Evolutionary conservation across 306 rosid genomes (phyloP).

Genomic region (Oxytropis ochrocephala): DNA sequence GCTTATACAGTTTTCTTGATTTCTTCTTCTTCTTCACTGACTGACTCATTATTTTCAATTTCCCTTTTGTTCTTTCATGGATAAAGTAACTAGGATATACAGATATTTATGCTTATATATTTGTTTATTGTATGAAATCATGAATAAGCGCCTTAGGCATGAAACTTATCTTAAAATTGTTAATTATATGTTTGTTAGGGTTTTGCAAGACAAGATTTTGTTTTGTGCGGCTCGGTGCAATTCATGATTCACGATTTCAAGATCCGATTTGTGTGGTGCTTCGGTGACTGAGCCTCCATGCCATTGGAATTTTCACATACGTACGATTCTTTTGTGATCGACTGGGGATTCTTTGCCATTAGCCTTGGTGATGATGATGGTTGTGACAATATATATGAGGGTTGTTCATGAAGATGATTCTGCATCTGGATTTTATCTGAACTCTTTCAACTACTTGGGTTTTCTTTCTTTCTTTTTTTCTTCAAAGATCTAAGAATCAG

Average conservation of each 20-base stretch:
- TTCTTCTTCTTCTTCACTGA: not conserved
- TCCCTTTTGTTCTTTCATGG: not conserved
- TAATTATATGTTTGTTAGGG: constrained; percentile 36
- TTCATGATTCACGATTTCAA: constrained; percentile 27
- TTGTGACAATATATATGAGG: not conserved
- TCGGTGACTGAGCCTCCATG: constrained; percentile 31
- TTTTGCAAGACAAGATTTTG: constrained; percentile 21
- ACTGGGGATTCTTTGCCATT: not conserved
- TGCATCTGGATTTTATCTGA: not conserved
- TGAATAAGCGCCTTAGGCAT: not conserved
- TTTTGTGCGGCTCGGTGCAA: constrained; percentile 18
- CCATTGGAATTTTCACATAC: constrained; percentile 13
- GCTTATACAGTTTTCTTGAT: not conserved
- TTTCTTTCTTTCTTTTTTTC: not conserved
- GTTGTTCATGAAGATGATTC: not conserved
- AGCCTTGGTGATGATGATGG: not conserved
- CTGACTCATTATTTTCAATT: not conserved
- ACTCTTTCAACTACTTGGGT: not conserved
- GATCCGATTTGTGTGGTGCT: constrained; percentile 26
- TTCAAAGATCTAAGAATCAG: not conserved
- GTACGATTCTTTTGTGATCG: not conserved
- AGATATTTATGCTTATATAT: not conserved
- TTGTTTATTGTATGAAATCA: not conserved
- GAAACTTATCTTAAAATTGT: not conserved
- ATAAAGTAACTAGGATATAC: not conserved